Base-by-base conservation (phyloP, 148 eudicot species). In the Camellia granthamiana region DNA sequence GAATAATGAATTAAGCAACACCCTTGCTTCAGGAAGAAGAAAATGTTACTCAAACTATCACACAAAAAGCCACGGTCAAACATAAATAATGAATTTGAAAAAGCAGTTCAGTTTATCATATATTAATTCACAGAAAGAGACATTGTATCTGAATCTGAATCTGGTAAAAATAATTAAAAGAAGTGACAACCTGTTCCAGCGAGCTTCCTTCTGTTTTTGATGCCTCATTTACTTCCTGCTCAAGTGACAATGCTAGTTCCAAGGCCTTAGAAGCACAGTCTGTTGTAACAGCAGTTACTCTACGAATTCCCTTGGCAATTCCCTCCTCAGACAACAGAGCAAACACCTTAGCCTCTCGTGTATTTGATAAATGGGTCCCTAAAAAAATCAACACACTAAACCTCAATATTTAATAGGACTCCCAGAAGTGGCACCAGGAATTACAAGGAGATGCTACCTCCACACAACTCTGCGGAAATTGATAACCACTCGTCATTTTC, bases 341-440 rank as follows among this genome's bases (percentile, higher is more conserved):
- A 88, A 96, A 96, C 64, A 89, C 90, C 87, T 92, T 90, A 0
- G 99, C 99, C 80, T 93, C 99, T 80, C 89, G 84, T 63, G 99
- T 96, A 82, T 96, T 96, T 44, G 93, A 90, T 81, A 96, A 90
- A 76, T 96, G 99, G 56, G 99, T 96, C 80, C 99, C 99, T 96
- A 82, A 62, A 81, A 6, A 80, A 13, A 79, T 59, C 30, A 51
- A 61, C 51, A 72, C 61, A 62, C 16, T 68, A 8, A 77, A 66
- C 38, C 47, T 72, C 64, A 62, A 42, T 19, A 51, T 19, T 3
- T 59, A 38, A n/a, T 65, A 60, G 52, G 23, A 60, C n/a, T 59
- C 46, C 38, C 77, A 77, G 8, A 67, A 71, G 4, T 38, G 61
- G 72, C 46, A 76, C 13, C 3, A 6, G 51, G 6, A 61, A 15